Conservation (phyloP, 116 monocot species). For the Iris pallida region DNA sequence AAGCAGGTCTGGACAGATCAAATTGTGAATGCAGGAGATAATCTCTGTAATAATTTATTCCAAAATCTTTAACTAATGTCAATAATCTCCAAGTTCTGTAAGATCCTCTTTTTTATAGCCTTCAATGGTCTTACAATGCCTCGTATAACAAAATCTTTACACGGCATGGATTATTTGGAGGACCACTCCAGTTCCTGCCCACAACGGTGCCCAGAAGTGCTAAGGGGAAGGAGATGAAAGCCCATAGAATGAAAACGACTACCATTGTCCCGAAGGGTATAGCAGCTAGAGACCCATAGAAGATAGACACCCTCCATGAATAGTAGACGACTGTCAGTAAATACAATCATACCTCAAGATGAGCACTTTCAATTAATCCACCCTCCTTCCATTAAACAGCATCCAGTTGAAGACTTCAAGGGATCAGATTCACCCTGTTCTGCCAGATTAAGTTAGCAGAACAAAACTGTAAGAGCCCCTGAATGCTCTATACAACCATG, state of each 20-base stretch:
- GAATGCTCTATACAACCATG: too few species aligned
- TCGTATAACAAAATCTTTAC: conserved; percentile 42
- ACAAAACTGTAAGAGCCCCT: too few species aligned
- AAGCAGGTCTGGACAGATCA: too few species aligned
- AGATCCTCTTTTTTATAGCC: background rate
- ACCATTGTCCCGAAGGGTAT: conserved; percentile 97
- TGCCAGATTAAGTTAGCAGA: too few species aligned
- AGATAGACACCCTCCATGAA: conserved; percentile 5
- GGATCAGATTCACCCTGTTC: too few species aligned
- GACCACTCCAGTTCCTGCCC: conserved; percentile 90
- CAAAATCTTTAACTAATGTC: conserved; percentile 45
- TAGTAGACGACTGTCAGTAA: too few species aligned
- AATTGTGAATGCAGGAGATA: too few species aligned
- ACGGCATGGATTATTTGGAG: conserved; percentile 91
- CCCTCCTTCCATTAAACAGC: too few species aligned
- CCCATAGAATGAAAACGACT: conserved; percentile 84
- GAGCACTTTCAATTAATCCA: too few species aligned
- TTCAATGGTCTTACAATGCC: background rate
- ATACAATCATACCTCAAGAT: too few species aligned
- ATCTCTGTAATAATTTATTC: too few species aligned
- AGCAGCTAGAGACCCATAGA: conserved; percentile 83
- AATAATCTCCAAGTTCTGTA: conserved; percentile 59
- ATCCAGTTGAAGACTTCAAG: too few species aligned
- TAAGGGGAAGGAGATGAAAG: conserved; percentile 88
- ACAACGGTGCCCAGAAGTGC: conserved; percentile 90